Percentiles rank a stretch among this genome's conserved stretches.
phyloP scores from a whole-genome alignment of 1,139 yeast genomes.

The Saccharomyces hybrid region DNA sequence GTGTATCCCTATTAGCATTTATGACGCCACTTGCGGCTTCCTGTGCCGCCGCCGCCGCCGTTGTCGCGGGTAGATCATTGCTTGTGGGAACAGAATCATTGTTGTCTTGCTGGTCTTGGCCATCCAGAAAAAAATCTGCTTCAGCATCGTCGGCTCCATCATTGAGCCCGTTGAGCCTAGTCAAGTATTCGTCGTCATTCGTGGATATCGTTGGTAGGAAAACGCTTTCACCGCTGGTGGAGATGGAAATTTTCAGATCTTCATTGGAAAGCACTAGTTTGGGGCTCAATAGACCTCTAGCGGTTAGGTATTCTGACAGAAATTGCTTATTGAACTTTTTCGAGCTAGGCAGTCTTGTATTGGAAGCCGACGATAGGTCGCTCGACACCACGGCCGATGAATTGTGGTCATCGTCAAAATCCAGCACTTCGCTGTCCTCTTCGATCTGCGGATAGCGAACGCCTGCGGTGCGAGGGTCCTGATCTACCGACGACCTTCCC shows the following conservation, averaged over 20 bases:
- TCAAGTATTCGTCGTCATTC: slow-evolving; percentile 29
- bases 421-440: slow-evolving; percentile 2
- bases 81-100: background rate
- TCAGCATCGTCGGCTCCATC: slow-evolving; percentile 12
- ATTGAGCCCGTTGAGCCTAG: slow-evolving; percentile 23
- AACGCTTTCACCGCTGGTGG: slow-evolving; percentile 28
- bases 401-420: slow-evolving; percentile 5
- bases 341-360: background rate
- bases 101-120: background rate
- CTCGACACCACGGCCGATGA: background rate
- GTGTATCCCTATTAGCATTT: background rate
- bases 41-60: background rate
- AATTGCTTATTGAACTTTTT: slow-evolving; percentile 12
- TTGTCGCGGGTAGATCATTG: background rate
- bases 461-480: background rate
- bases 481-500: background rate
- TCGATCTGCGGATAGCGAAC: background rate
- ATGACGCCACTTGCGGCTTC: background rate
- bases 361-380: background rate
- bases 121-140: slow-evolving; percentile 1
- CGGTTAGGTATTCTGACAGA: slow-evolving; percentile 19
- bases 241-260: slow-evolving; percentile 18
- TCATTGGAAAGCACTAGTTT: slow-evolving; percentile 13
- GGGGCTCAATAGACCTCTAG: slow-evolving; percentile 26
- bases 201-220: slow-evolving; percentile 29